Base-by-base conservation (phyloP, 257 asterid species). In the Agastache rugosa region DNA sequence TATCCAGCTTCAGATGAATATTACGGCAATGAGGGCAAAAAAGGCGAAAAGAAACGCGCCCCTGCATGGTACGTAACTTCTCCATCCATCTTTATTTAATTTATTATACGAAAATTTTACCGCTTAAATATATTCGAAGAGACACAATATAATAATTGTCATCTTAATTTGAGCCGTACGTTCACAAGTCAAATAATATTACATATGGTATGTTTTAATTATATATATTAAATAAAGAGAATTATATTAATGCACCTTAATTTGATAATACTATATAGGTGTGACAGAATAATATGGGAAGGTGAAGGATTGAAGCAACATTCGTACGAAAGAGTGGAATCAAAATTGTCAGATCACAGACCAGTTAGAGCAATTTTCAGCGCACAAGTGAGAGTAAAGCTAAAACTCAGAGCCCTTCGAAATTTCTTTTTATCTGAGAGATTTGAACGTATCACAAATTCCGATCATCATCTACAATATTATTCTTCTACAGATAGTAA, bases 241-340 rank as follows among this genome's bases (percentile, higher is more conserved):
- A n/a, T n/a, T n/a, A n/a, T n/a, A n/a, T n/a, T n/a, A n/a, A n/a
- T n/a, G n/a, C n/a, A n/a, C n/a, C n/a, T n/a, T n/a, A n/a, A n/a
- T n/a, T n/a, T n/a, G n/a, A n/a, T n/a, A n/a, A n/a, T n/a, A n/a
- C n/a, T n/a, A 8, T 68, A 17, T 17, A 89, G 95, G 95, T 89
- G 95, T 76, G 95, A 89, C 20, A 80, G 95, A 23, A 89, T 89
- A 80, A 89, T 89, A 62, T 87, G 92, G 95, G 73, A 63, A 27
- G 90, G 95, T 22, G 87, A 87, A 72, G 90, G 87, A 4, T 20
- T 89, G 76, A 87, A 87, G 68, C 90, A 87, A 75, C 76, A 83
- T 6, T 1, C n/a, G 5, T 89, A 89, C 59, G 77, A 71, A 8
- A 85, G 95, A 60, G 85, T 85, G 4, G 95, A 89, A 73, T 82